Percentiles rank a stretch among this genome's conserved stretches.
These are phyloP conservation scores for Scedosporium dehoogii DNA, from an alignment of 2,329 filamentous ascomycete species.

Conservation along the genomic window DNA sequence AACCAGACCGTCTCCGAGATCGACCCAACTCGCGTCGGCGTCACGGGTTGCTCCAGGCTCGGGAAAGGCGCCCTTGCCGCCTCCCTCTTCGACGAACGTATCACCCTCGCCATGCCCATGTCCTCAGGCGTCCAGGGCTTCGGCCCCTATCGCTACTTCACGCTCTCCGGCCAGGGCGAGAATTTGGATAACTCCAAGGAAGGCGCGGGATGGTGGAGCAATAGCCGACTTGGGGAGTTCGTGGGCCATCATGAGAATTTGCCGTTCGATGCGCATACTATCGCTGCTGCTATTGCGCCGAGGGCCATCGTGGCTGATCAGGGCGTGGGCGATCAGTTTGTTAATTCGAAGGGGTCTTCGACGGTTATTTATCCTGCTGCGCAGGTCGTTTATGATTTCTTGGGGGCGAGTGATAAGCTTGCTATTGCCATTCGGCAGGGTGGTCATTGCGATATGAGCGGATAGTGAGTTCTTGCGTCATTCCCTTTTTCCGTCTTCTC, in stretches of 20 bases:
- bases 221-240: slow-evolving; percentile 39
- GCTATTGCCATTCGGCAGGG: slow-evolving; percentile 35
- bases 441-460: slow-evolving; percentile 37
- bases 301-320: slow-evolving; percentile 46
- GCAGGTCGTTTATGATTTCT: slow-evolving; percentile 32
- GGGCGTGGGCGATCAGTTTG: slow-evolving; percentile 37
- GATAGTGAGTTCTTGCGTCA: slow-evolving; percentile 25
- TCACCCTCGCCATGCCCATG: slow-evolving; percentile 46
- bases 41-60: slow-evolving; percentile 44
- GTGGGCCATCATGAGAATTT: slow-evolving; percentile 44
- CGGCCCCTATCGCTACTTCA: slow-evolving; percentile 31
- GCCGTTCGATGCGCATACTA: slow-evolving; percentile 47
- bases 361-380: slow-evolving; percentile 35
- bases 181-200: slow-evolving; percentile 39
- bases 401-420: slow-evolving; percentile 39
- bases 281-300: slow-evolving; percentile 48
- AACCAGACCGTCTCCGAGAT: slow-evolving; percentile 37
- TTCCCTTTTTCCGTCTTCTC: neutral
- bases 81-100: slow-evolving; percentile 38
- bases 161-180: slow-evolving; percentile 29
- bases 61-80: slow-evolving; percentile 44
- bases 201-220: slow-evolving; percentile 47
- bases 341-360: slow-evolving; percentile 37
- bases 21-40: slow-evolving; percentile 28
- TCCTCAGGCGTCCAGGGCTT: slow-evolving; percentile 45